Base-by-base conservation (phyloP, 228 moss, liverwort and hornwort genomes). In the Sphagnum fallax region DNA sequence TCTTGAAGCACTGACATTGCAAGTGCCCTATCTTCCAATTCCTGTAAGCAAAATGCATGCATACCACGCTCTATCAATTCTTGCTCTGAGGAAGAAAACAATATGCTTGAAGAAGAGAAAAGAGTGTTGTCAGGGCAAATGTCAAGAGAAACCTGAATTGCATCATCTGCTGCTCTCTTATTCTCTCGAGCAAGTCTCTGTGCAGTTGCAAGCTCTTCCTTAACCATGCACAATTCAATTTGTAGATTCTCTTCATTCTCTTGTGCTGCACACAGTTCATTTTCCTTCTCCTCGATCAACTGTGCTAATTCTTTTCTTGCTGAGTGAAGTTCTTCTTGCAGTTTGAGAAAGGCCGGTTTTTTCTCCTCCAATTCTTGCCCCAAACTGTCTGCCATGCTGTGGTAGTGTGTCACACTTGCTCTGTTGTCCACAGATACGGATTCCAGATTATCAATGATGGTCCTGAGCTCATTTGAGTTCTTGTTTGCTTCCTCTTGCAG, bases 1-100 rank as follows among this genome's bases (percentile, higher is more conserved):
- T 72, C 67, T 53, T 76, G 76, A 15, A 81, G 50, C 59, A 60
- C 57, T 12, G 60, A 32, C 47, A 79, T 79, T 1, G 65, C 71
- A n/a, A 75, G 61, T 49, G 16, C 65, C 73, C 77, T 57, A 64
- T 57, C 16, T 71, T 75, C 78, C 6, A 68, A 68, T 60, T 53
- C 64, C 84, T 84, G 76, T 47, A 9, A 8, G 51, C 55, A 6
- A n/a, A 62, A 32, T 32, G 32, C 32, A 32, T 32, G 32, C 62
- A 62, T 32, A 55, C 55, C 55, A 55, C 1, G 55, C 12, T 55
- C 12, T 55, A 12, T 55, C 8, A 8, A 8, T 55, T 55, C 12
- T 55, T 55, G 12, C 55, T 12, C 12, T 55, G 12, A 12, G 55
- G 1, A 55, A 55, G 12, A 12, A 55, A 55, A 55, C 55, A 55